A percentile compares a stretch with the other conserved stretches of the same genome.
Conservation (phyloP, 805 yeast species). For the Wickerhamomyces sydowiorum region DNA sequence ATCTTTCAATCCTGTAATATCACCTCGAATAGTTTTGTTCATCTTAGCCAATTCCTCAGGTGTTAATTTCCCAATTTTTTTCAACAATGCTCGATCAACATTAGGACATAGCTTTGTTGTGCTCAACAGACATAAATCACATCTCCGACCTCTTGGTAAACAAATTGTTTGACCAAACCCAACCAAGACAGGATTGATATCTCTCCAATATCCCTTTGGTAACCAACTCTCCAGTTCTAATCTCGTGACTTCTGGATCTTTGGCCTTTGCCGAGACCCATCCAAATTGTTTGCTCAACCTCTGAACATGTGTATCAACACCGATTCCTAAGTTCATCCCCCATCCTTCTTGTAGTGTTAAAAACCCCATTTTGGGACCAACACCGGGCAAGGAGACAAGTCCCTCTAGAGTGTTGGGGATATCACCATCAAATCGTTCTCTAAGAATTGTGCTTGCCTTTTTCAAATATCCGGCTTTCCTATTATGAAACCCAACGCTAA, state of each 20-base stretch:
- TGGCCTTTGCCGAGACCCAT: slow-evolving; percentile 53
- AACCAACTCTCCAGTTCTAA: slow-evolving; percentile 66
- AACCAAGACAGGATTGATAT: slow-evolving; percentile 78
- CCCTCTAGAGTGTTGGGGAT: slow-evolving; percentile 68
- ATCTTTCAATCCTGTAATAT: slow-evolving; percentile 32
- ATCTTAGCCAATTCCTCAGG: slow-evolving; percentile 13
- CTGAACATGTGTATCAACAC: slow-evolving; percentile 90
- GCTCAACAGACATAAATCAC: slow-evolving; percentile 64
- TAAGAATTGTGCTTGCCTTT: slow-evolving; percentile 48
- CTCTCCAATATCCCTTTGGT: slow-evolving; percentile 70
- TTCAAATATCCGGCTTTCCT: slow-evolving; percentile 72
- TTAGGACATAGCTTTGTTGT: slow-evolving; percentile 51
- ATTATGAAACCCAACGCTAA: slow-evolving; percentile 81
- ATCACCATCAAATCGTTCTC: slow-evolving; percentile 50
- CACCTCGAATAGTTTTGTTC: slow-evolving; percentile 34
- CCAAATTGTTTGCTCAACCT: slow-evolving; percentile 74
- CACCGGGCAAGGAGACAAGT: slow-evolving; percentile 73
- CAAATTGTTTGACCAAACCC: slow-evolving; percentile 94
- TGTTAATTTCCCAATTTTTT: slow-evolving; percentile 21
- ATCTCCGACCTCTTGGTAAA: slow-evolving; percentile 59
- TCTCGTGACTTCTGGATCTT: slow-evolving; percentile 75
- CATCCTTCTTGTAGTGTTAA: slow-evolving; percentile 78
- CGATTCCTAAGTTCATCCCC: slow-evolving; percentile 75
- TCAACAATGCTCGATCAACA: slow-evolving; percentile 41
- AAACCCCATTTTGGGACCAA: slow-evolving; percentile 94